Percentiles rank a stretch among this genome's conserved stretches.
These are phyloP conservation scores for Ganoderma resinaceum DNA, from an alignment of 1,284 basidiomycete species.

Conservation along the genomic window DNA sequence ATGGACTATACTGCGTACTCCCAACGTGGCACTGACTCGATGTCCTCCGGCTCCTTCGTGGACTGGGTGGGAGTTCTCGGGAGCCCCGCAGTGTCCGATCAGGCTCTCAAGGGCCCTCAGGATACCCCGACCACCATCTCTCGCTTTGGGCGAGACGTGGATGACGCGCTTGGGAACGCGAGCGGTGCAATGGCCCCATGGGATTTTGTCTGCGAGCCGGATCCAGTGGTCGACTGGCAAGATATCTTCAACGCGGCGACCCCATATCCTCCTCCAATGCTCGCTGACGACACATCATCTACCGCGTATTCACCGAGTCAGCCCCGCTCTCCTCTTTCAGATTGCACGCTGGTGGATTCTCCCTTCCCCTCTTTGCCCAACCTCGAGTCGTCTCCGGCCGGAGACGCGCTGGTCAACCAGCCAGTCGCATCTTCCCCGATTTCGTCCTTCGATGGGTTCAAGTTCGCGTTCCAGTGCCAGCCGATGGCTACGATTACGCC, in stretches of 20 bases:
- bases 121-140: neutral
- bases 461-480: neutral
- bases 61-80: conserved; percentile 11
- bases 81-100: neutral
- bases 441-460: neutral
- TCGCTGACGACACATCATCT: neutral
- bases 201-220: neutral
- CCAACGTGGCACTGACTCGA: neutral
- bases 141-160: conserved; percentile 8
- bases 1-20: neutral
- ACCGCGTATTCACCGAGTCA: neutral
- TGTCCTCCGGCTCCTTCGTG: neutral
- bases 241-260: neutral
- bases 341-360: neutral
- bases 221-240: conserved; percentile 2
- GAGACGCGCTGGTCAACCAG: neutral
- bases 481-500: neutral
- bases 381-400: neutral
- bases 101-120: conserved; percentile 3
- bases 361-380: neutral
- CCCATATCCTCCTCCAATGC: neutral
- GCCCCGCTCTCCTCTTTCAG: neutral
- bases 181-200: neutral
- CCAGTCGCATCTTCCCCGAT: neutral
- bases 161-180: neutral